Base-by-base conservation (phyloP, 495 filamentous ascomycete genomes). In the Hamigera avellanea region DNA sequence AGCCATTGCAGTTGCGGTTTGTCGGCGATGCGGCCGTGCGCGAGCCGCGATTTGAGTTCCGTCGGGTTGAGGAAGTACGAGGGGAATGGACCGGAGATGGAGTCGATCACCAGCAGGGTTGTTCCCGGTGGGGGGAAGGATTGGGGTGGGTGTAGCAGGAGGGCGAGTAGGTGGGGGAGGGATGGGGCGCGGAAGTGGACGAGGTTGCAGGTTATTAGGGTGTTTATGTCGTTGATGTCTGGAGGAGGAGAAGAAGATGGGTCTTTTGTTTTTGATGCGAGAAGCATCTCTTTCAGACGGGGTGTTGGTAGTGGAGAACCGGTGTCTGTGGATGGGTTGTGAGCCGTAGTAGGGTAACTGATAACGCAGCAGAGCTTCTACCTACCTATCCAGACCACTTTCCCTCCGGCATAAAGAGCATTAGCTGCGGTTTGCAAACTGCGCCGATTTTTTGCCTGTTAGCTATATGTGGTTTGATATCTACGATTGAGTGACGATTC, bases 341-440 rank as follows among this genome's bases (percentile, higher is more conserved):
- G 15, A 52, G 33, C 36, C n/a, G 18, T 29, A n/a, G n/a, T n/a
- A 23, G 19, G n/a, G 10, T 21, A 19, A 8, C n/a, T 19, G 23
- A 31, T 9, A 27, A 35, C 13, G 31, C 8, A 16, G 14, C 25
- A n/a, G n/a, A n/a, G n/a, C n/a, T n/a, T n/a, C 17, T n/a, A 70
- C 76, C 53, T 60, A 91, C 86, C 86, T 61, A 93, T 77, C 88
- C 88, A 95, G 19, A 88, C 68, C 8, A 93, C 86, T 29, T 69
- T 63, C 14, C 69, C 55, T 25, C 81, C 76, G 33, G 66, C 66
- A 27, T 59, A 45, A 14, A 94, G 61, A 36, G 76, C 73, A 49
- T 70, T 73, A n/a, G 72, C 69, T 26, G 78, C 67, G 19, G 80
- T 61, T 52, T 80, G 86, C 45, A 89, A 65, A 19, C 82, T 89